A percentile compares a stretch with the other conserved stretches of the same genome.
Conservation (phyloP, 2,329 filamentous ascomycete species). For the Podosphaera fusca region DNA sequence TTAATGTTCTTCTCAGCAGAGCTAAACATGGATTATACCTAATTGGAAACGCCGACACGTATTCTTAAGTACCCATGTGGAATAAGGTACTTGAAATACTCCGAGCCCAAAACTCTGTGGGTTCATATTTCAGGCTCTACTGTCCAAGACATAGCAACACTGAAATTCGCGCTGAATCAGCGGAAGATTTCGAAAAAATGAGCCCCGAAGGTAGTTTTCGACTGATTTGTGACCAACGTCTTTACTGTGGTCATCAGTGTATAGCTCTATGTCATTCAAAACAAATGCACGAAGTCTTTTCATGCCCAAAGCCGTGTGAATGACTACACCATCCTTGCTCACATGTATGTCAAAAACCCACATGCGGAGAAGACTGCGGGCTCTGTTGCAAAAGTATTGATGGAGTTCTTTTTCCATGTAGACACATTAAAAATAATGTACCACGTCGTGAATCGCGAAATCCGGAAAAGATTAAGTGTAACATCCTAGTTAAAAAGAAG, state of each 20-base stretch:
- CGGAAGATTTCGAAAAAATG: slow-evolving; percentile 6
- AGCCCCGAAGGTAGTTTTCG: slow-evolving; percentile 33
- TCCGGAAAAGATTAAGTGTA: slow-evolving; percentile 25
- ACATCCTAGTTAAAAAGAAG: slow-evolving; percentile 20
- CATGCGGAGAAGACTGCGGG: slow-evolving; percentile 23
- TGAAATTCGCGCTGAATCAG: slow-evolving; percentile 7
- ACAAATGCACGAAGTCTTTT: slow-evolving; percentile 22
- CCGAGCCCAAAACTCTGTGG: slow-evolving; percentile 22
- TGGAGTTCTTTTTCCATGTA: slow-evolving; percentile 18
- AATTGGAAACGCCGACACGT: slow-evolving; percentile 41
- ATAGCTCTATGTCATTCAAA: slow-evolving; percentile 24
- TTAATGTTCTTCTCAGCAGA: slow-evolving; percentile 43
- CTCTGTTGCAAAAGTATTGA: slow-evolving; percentile 18
- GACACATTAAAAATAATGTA: slow-evolving; percentile 17
- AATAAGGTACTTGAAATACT: slow-evolving; percentile 30
- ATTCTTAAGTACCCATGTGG: slow-evolving; percentile 38
- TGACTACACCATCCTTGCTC: slow-evolving; percentile 21
- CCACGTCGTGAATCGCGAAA: slow-evolving; percentile 23
- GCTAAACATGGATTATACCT: slow-evolving; percentile 46
- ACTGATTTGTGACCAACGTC: slow-evolving; percentile 9
- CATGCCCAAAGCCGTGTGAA: slow-evolving; percentile 23
- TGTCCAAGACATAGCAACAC: slow-evolving; percentile 37
- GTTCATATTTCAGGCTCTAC: slow-evolving; percentile 26
- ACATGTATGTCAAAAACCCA: slow-evolving; percentile 20
- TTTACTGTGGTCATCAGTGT: slow-evolving; percentile 26